Evolutionary conservation across 768 basidiomycete genomes (phyloP).

Genomic region (Mrakia frigida): DNA sequence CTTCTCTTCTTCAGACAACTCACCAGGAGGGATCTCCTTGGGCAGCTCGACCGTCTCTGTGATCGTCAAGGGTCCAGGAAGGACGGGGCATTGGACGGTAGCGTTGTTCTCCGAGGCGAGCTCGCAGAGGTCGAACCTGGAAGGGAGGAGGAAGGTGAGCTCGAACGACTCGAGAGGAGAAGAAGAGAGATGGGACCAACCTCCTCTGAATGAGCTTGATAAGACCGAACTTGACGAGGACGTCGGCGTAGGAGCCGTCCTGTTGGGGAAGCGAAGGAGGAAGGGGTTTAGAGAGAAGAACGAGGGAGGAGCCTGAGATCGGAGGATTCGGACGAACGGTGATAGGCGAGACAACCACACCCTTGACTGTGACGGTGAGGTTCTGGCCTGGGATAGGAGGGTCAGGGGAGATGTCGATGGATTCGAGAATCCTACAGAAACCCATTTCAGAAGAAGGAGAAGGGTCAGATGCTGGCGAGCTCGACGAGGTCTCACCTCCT

Average conservation of each 20-base stretch:
- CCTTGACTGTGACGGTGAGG: conserved; percentile 77
- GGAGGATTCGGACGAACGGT: conserved; percentile 52
- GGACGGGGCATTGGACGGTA: conserved; percentile 77
- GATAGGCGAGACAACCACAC: conserved; percentile 55
- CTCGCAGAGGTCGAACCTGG: conserved; percentile 9
- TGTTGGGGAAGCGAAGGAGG: conserved; percentile 40
- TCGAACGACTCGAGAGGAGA: conserved; percentile 48
- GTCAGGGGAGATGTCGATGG: conserved; percentile 72
- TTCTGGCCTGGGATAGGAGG: conserved; percentile 82
- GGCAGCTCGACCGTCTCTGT: conserved; percentile 79
- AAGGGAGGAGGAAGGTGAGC: conserved; percentile 43
- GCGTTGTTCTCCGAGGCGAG: conserved; percentile 58
- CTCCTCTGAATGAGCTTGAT: conserved; percentile 76
- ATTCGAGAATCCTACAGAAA: conserved; percentile 48
- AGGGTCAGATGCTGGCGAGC: not conserved
- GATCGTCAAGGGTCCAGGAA: conserved; percentile 63
- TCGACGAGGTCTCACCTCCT: not conserved
- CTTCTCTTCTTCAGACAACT: conserved; percentile 50
- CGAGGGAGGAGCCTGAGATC: not conserved
- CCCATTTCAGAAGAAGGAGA: not conserved
- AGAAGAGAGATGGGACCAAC: not conserved
- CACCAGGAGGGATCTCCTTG: conserved; percentile 86
- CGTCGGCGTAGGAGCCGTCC: conserved; percentile 88
- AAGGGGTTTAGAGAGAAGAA: no score
- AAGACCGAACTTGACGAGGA: conserved; percentile 82